Percentiles rank a stretch among this genome's conserved stretches.
These are phyloP conservation scores for Saccharomycodes ludwigii DNA, from an alignment of 805 yeast species.

Conservation along the genomic window DNA sequence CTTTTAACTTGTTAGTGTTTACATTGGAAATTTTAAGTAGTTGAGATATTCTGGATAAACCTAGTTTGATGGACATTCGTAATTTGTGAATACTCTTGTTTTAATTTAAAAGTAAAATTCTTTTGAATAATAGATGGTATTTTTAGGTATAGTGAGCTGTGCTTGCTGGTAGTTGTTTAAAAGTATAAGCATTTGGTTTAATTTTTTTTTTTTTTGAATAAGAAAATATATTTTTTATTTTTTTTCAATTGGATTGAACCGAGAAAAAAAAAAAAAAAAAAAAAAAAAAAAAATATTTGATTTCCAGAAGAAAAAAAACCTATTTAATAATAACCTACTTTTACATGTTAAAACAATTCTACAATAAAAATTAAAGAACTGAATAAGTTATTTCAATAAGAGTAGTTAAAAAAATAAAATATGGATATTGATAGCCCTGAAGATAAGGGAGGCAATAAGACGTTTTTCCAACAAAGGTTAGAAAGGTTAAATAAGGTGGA, in stretches of 20 bases:
- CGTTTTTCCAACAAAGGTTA: slow-evolving; percentile 20
- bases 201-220: slow-evolving; percentile 1
- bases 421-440: too few relatives aligned
- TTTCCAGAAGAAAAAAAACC: too few relatives aligned
- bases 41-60: slow-evolving; percentile 36
- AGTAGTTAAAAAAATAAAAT: too few relatives aligned
- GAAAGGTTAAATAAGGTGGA: slow-evolving; percentile 18
- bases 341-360: too few relatives aligned
- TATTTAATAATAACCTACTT: too few relatives aligned
- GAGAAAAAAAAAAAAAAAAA: not conserved
- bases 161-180: too few relatives aligned
- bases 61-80: slow-evolving; percentile 43
- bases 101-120: not conserved
- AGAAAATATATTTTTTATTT: not conserved
- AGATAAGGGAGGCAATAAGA: too few relatives aligned
- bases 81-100: not conserved
- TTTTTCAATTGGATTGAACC: too few relatives aligned
- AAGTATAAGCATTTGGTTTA: too few relatives aligned
- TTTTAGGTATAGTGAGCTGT: too few relatives aligned
- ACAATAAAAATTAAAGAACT: not conserved
- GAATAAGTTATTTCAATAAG: too few relatives aligned
- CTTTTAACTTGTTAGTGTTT: slow-evolving; percentile 34
- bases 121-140: too few relatives aligned
- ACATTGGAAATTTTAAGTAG: slow-evolving; percentile 48
- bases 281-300: not conserved